phyloP scores from a whole-genome alignment of 345 rosid species.

The Melaleuca quinquenervia region DNA sequence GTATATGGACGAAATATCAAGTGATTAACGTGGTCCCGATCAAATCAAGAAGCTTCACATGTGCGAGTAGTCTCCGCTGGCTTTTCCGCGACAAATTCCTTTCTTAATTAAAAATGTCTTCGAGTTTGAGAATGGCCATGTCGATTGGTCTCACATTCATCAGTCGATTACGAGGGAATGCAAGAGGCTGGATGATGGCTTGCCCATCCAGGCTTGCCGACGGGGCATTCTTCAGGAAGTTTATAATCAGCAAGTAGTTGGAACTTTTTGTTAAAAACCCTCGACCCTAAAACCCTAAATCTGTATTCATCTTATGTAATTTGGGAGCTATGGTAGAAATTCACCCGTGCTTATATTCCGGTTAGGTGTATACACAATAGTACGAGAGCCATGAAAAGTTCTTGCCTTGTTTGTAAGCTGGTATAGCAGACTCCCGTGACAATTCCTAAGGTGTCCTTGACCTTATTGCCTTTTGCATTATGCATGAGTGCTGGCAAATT shows the following conservation, averaged over 20 bases:
- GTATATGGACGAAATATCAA: no score
- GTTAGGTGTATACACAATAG: neutral
- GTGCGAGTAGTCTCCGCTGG: no score
- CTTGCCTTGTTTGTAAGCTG: neutral
- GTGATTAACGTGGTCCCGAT: no score
- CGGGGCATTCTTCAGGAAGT: constrained; percentile 35
- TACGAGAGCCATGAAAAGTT: neutral
- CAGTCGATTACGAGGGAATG: constrained; percentile 50
- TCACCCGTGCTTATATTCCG: neutral
- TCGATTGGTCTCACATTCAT: constrained; percentile 47
- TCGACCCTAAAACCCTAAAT: no score
- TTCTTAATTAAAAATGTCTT: no score
- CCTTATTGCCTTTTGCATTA: neutral
- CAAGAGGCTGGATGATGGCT: constrained; percentile 58
- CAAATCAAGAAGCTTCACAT: no score
- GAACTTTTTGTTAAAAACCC: neutral
- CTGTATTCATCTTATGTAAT: neutral
- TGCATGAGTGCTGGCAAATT: neutral
- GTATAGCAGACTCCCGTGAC: neutral
- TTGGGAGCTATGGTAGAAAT: neutral
- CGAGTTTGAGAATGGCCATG: constrained; percentile 15
- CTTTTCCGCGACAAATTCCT: no score
- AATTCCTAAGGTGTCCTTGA: neutral
- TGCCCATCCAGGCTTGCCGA: constrained; percentile 59
- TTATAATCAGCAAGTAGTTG: constrained; percentile 37